Conservation (phyloP, 2,329 filamentous ascomycete genomes). For the Aspergillus fumigatiaffinis region DNA sequence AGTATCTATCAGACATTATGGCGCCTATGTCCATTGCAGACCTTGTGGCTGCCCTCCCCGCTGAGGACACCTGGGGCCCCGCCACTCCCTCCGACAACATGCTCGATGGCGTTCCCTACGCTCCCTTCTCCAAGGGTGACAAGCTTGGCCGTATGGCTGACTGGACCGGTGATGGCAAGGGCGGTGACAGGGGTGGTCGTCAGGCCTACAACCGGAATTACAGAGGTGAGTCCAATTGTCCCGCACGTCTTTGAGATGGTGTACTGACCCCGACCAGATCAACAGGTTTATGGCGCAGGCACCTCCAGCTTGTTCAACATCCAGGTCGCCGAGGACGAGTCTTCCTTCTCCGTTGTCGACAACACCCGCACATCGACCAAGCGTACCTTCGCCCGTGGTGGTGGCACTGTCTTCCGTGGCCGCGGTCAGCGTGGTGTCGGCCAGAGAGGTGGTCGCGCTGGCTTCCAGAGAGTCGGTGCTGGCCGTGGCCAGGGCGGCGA, state of each 20-base stretch:
- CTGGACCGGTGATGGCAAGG: conserved; percentile 89
- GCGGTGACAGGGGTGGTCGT: conserved; percentile 66
- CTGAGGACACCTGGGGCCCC: conserved; percentile 84
- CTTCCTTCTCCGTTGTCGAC: conserved; percentile 96
- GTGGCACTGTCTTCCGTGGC: conserved; percentile 83
- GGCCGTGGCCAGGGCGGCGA: conserved; percentile 63
- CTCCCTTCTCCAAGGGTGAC: conserved; percentile 97
- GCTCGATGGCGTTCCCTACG: conserved; percentile 91
- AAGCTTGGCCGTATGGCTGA: conserved; percentile 99
- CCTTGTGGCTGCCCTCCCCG: conserved; percentile 67
- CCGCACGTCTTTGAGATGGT: neutral
- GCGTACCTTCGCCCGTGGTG: conserved; percentile 77
- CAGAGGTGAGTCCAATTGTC: conserved; percentile 59
- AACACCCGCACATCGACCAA: conserved; percentile 84
- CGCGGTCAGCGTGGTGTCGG: conserved; percentile 70
- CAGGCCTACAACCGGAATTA: conserved; percentile 91
- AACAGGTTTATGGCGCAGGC: conserved; percentile 93
- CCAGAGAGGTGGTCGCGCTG: conserved; percentile 67
- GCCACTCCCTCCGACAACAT: conserved; percentile 78
- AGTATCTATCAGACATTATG: conserved; percentile 35
- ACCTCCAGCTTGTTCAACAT: conserved; percentile 83
- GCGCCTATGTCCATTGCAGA: conserved; percentile 56
- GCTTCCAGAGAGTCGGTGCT: conserved; percentile 68
- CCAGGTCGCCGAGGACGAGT: conserved; percentile 90
- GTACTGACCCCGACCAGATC: conserved; percentile 55